phyloP scores from a whole-genome alignment of 352 stramenopile species.

The Nothophytophthora sp. region DNA sequence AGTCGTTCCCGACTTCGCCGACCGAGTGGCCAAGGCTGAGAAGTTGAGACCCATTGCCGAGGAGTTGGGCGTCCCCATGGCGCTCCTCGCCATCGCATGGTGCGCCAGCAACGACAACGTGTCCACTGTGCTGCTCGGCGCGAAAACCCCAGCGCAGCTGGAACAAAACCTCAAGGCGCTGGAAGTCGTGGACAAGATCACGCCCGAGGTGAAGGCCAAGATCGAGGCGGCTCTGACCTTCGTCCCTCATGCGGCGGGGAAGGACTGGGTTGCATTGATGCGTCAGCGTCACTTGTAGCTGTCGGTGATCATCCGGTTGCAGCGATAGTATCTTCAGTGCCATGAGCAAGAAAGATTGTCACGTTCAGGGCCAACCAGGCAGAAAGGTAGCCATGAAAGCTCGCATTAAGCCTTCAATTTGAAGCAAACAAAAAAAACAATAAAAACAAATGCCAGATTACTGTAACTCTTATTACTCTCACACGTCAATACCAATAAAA shows the following conservation, averaged over 20 bases:
- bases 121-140: conserved; percentile 55
- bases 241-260: background rate
- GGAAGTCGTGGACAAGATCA: conserved; percentile 38
- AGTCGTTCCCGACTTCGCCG: conserved; percentile 28
- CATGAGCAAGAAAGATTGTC: background rate
- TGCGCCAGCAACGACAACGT: conserved; percentile 58
- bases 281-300: background rate
- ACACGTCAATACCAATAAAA: no score
- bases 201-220: conserved; percentile 37
- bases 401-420: no score
- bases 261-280: background rate
- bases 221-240: conserved; percentile 45
- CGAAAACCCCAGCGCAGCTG: conserved; percentile 37
- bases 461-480: no score
- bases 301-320: background rate
- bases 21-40: conserved; percentile 18
- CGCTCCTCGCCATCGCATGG: conserved; percentile 66
- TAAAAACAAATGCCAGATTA: no score
- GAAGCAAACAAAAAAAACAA: no score
- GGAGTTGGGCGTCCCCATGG: conserved; percentile 38
- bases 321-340: background rate
- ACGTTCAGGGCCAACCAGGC: no score
- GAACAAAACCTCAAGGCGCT: conserved; percentile 57
- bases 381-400: no score
- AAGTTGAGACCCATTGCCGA: conserved; percentile 36